Base-by-base conservation (phyloP, 2,329 filamentous ascomycete genomes). In the Alternaria triticina region DNA sequence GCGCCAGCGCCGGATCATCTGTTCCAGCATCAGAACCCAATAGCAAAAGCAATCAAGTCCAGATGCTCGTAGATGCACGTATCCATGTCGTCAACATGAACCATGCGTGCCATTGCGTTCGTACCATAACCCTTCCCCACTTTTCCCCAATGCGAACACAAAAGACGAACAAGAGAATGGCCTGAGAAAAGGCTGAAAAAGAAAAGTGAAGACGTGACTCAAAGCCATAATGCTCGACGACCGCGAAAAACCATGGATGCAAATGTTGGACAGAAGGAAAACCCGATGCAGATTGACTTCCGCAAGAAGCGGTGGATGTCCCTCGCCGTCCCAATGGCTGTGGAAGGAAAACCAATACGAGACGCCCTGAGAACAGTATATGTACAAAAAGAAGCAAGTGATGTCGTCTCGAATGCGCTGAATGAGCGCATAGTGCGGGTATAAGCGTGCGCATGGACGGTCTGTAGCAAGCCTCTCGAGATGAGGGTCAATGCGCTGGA, bases 1-100 rank as follows among this genome's bases (percentile, higher is more conserved):
- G 72, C 71, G 77, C 77, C 77, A 59, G 77, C 77, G 73, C 70
- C 68, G 66, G 70, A 61, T 63, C 59, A 52, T 64, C 64, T 57
- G 51, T 62, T 49, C 62, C 59, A 59, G 58, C 68, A 74, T 75
- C 72, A 77, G 51, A 47, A 50, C 59, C 66, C 64, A 59, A 63
- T 59, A 65, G 62, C 64, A 73, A 75, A 75, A 77, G 67, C 62
- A 76, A 69, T 49, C 57, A 67, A 70, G 62, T 70, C 50, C 62
- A 63, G 45, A 58, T 61, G 60, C 54, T 62, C 49, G 61, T 49
- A 64, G 54, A 56, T 28, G 59, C 62, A 54, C 49, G 59, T 40
- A 54, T 23, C 62, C 57, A 58, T 62, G 58, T 59, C 47, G 55
- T 62, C 54, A 43, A 64, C 57, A 59, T 57, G 54, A 50, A 40